Conservation (phyloP, 352 stramenopile species). For the Globisporangium emineosum region DNA sequence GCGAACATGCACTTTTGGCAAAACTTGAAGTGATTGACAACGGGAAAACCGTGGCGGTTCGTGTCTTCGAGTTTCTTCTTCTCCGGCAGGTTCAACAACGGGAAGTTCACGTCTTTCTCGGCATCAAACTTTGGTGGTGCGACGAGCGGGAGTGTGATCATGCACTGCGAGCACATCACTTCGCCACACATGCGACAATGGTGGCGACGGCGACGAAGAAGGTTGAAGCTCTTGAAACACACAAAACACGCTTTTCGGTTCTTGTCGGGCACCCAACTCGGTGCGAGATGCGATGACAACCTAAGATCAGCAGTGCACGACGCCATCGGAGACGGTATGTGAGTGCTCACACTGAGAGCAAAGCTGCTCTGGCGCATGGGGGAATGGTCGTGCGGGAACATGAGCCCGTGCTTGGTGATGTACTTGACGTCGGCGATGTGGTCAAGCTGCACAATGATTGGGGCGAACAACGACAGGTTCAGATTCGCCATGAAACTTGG, state of each 20-base stretch:
- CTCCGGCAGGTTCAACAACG: slow-evolving; percentile 30
- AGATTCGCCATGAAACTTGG: slow-evolving; percentile 51
- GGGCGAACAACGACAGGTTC: slow-evolving; percentile 60
- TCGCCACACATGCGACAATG: slow-evolving; percentile 86
- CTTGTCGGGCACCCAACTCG: slow-evolving; percentile 58
- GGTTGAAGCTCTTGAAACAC: slow-evolving; percentile 68
- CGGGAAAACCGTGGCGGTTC: slow-evolving; percentile 43
- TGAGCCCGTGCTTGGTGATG: slow-evolving; percentile 73
- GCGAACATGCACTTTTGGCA: slow-evolving; percentile 65
- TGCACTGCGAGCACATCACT: slow-evolving; percentile 88
- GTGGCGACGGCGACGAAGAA: slow-evolving; percentile 78
- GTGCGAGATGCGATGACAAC: slow-evolving; percentile 10
- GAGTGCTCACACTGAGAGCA: slow-evolving; percentile 33
- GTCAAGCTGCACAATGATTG: slow-evolving; percentile 54
- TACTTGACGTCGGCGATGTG: slow-evolving; percentile 79
- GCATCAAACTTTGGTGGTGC: slow-evolving; percentile 24
- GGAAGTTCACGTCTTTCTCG: slow-evolving; percentile 14
- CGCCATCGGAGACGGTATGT: slow-evolving; percentile 23
- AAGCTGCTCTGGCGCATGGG: slow-evolving; percentile 1
- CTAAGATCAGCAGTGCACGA: slow-evolving; percentile 17
- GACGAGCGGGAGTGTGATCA: slow-evolving; percentile 58
- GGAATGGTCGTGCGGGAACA: slow-evolving; percentile 43
- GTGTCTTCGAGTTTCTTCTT: slow-evolving; percentile 42
- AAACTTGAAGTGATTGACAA: slow-evolving; percentile 65
- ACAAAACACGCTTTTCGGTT: slow-evolving; percentile 60